These are phyloP conservation scores for Colletotrichum gloeosporioides DNA, from an alignment of 2,329 filamentous ascomycete genomes.

Conservation along the genomic window DNA sequence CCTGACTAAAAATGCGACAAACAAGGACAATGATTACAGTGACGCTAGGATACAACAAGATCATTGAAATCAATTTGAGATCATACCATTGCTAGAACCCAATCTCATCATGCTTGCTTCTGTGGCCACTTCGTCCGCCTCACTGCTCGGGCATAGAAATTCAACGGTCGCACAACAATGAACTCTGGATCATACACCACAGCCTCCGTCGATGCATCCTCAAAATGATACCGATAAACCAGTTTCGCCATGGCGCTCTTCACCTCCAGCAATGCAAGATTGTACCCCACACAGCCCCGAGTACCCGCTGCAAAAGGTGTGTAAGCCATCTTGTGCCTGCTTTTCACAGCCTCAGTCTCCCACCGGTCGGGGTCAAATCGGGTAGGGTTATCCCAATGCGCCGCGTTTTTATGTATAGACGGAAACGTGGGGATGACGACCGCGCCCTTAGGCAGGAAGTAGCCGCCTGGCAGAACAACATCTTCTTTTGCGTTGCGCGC, in stretches of 20 bases:
- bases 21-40: background rate
- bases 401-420: background rate
- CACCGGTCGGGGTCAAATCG: constrained; percentile 1
- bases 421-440: background rate
- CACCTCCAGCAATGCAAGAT: background rate
- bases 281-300: background rate
- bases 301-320: constrained; percentile 1
- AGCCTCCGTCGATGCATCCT: constrained; percentile 19
- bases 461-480: background rate
- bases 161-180: constrained; percentile 23
- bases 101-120: background rate
- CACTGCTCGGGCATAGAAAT: constrained; percentile 23
- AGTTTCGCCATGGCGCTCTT: constrained; percentile 3
- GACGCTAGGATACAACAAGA: background rate
- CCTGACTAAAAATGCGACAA: background rate
- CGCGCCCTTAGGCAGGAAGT: background rate
- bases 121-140: background rate
- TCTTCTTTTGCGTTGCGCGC: background rate
- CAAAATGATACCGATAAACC: constrained; percentile 20
- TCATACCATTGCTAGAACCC: background rate
- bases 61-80: background rate
- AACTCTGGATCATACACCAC: constrained; percentile 26
- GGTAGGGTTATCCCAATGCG: background rate
- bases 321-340: background rate
- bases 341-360: background rate